A percentile compares a stretch with the other conserved stretches of the same genome.
phyloP scores from a whole-genome alignment of 2,329 filamentous ascomycete species.

The Xylariaceae sp. region DNA sequence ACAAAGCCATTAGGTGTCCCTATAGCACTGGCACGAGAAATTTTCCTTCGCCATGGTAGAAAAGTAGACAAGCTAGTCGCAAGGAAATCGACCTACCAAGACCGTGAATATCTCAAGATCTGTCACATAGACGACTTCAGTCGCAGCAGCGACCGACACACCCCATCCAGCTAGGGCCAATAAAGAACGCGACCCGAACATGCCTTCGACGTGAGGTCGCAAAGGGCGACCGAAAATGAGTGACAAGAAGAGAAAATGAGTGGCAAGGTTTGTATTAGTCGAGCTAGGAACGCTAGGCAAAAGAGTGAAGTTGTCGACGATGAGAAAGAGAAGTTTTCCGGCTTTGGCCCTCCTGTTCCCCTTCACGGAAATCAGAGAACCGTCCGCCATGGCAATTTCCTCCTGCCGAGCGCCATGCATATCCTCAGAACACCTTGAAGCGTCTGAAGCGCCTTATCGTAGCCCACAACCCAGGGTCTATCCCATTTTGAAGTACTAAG shows the following conservation, averaged over 20 bases:
- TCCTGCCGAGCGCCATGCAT: slow-evolving; percentile 11
- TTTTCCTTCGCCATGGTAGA: neutral
- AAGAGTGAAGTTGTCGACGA: slow-evolving; percentile 14
- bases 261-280: neutral
- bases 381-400: slow-evolving; percentile 11
- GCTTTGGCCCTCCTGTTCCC: neutral
- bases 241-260: slow-evolving; percentile 15
- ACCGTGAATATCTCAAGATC: slow-evolving; percentile 42
- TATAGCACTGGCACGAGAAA: no score
- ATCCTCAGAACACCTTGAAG: slow-evolving; percentile 8
- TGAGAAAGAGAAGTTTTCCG: slow-evolving; percentile 8
- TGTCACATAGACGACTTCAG: slow-evolving; percentile 42
- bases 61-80: neutral
- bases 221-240: slow-evolving; percentile 20
- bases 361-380: neutral
- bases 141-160: slow-evolving; percentile 27
- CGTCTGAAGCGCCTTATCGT: slow-evolving; percentile 1
- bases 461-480: slow-evolving; percentile 16
- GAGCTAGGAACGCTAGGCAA: neutral
- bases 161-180: slow-evolving; percentile 19
- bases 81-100: slow-evolving; percentile 35
- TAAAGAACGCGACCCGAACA: slow-evolving; percentile 19
- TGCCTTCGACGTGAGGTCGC: slow-evolving; percentile 11
- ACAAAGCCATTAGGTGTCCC: no score
- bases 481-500: slow-evolving; percentile 2